Evolutionary conservation across 1,284 basidiomycete species (phyloP).

Genomic region (Sphaerobolus stellatus): DNA sequence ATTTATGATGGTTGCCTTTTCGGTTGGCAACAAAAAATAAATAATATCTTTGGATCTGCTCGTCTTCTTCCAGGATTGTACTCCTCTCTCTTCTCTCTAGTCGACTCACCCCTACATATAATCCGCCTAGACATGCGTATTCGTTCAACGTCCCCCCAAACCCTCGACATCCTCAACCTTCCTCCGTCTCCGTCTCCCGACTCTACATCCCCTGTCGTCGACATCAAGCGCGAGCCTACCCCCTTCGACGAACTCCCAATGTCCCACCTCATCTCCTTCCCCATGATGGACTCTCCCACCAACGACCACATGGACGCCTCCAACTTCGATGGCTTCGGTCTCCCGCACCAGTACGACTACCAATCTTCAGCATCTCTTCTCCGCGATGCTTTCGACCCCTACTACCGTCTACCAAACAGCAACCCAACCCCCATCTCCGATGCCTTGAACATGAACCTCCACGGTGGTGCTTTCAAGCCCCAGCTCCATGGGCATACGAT

Average conservation of each 20-base stretch:
- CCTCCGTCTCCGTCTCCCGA: not conserved
- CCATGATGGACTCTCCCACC: conserved; percentile 7
- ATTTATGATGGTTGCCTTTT: not conserved
- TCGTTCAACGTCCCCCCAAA: not conserved
- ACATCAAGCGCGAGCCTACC: not conserved
- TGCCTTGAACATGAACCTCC: conserved; percentile 9
- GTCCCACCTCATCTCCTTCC: conserved; percentile 13
- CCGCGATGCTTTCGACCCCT: conserved; percentile 14
- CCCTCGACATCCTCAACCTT: not conserved
- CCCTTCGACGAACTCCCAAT: conserved; percentile 14
- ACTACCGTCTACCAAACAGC: conserved; percentile 11
- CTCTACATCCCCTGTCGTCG: not conserved
- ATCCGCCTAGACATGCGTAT: not conserved
- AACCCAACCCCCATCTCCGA: conserved; percentile 4
- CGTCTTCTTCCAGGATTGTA: not conserved
- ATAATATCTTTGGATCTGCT: not conserved
- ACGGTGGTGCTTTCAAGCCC: conserved; percentile 8
- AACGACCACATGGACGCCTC: not conserved
- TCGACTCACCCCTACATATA: not conserved
- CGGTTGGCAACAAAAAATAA: not conserved
- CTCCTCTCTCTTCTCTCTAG: not conserved
- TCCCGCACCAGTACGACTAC: not conserved
- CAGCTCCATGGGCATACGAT: conserved; percentile 6
- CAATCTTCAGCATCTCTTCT: conserved; percentile 6
- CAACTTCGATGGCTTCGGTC: not conserved